Conservation (phyloP, 2,329 filamentous ascomycete species). For the Pyricularia grisea region DNA sequence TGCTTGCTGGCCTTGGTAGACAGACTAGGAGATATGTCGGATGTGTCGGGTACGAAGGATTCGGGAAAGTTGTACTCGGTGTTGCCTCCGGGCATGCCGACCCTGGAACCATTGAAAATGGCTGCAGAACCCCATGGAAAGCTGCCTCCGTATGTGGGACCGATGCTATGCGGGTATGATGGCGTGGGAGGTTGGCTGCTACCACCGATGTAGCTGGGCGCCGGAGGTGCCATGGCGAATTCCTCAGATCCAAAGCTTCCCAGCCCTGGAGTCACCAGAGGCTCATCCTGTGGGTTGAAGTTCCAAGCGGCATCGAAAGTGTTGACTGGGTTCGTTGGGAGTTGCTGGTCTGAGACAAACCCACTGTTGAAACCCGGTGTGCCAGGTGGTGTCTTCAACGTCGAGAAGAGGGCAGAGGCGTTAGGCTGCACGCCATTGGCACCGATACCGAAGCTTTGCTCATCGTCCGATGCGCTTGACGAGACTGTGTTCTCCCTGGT, state of each 20-base stretch:
- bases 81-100: constrained; percentile 19
- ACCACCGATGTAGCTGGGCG: constrained; percentile 35
- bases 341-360: constrained; percentile 5
- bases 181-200: constrained; percentile 40
- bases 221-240: constrained; percentile 24
- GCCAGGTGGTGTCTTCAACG: constrained; percentile 42
- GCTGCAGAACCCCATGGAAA: constrained; percentile 8
- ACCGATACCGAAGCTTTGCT: constrained; percentile 17
- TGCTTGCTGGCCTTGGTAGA: constrained; percentile 25
- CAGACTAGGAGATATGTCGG: constrained; percentile 24
- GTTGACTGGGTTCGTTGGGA: constrained; percentile 26
- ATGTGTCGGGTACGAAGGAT: constrained; percentile 24
- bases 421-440: constrained; percentile 8
- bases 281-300: constrained; percentile 34
- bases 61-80: constrained; percentile 44
- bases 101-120: neutral
- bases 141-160: constrained; percentile 26
- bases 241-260: constrained; percentile 35
- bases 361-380: constrained; percentile 32
- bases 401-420: constrained; percentile 19
- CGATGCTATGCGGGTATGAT: constrained; percentile 32
- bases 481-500: constrained; percentile 30
- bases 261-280: constrained; percentile 37
- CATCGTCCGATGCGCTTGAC: constrained; percentile 28
- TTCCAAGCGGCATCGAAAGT: constrained; percentile 24